Percentiles rank a stretch among this genome's conserved stretches.
Conservation (phyloP, 1,284 basidiomycete genomes). For the Coniophora puteana region DNA sequence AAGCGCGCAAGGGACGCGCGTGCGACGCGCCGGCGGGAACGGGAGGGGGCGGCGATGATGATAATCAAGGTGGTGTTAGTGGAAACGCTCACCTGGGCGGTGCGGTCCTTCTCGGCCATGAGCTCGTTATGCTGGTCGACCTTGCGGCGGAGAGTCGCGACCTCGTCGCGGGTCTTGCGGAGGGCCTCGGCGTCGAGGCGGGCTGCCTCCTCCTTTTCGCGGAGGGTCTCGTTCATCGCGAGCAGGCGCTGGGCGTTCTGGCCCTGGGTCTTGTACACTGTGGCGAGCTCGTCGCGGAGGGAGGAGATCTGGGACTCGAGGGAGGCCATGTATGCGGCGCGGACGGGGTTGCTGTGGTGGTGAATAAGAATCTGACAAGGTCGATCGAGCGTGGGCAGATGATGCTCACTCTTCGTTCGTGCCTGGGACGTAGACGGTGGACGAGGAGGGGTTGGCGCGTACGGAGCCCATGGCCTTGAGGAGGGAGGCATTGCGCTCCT, state of each 20-base stretch:
- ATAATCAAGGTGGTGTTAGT: conserved; percentile 5
- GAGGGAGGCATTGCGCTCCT: conserved; percentile 84
- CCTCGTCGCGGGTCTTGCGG: conserved; percentile 69
- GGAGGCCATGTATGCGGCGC: conserved; percentile 83
- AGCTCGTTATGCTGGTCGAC: conserved; percentile 84
- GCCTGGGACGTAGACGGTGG: conserved; percentile 61
- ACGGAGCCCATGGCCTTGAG: conserved; percentile 75
- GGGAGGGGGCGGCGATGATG: no score
- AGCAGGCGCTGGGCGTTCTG: conserved; percentile 93
- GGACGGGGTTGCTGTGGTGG: conserved; percentile 72
- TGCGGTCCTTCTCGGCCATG: conserved; percentile 85
- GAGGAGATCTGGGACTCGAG: conserved; percentile 92
- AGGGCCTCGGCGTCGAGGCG: conserved; percentile 76
- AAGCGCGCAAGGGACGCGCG: no score
- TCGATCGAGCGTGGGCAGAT: conserved; percentile 13
- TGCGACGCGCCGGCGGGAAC: no score
- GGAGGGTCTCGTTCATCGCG: conserved; percentile 89
- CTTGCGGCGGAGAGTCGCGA: conserved; percentile 65
- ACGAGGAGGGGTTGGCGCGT: conserved; percentile 58
- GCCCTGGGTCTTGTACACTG: conserved; percentile 93
- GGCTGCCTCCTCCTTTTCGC: conserved; percentile 85
- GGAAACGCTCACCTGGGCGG: conserved; percentile 66
- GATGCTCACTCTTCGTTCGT: conserved; percentile 65
- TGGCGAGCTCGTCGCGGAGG: conserved; percentile 86
- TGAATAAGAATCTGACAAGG: conserved; percentile 9